Percentiles rank a stretch among this genome's conserved stretches.
Evolutionary conservation across 2,329 filamentous ascomycete genomes (phyloP).

Genomic region (Parastagonospora nodorum): DNA sequence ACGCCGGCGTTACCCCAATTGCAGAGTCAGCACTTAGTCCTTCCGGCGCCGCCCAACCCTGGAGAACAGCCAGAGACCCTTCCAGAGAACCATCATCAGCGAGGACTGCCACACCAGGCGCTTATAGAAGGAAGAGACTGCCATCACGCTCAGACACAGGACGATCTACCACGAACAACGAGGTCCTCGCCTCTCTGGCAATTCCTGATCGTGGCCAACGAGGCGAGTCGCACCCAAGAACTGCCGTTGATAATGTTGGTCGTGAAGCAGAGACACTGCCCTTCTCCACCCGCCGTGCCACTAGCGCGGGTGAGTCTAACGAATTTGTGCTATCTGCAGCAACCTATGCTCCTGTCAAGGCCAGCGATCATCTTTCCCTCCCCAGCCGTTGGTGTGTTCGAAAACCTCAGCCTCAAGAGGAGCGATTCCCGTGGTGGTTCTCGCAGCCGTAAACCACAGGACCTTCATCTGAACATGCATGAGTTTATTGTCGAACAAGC

Average conservation of each 20-base stretch:
- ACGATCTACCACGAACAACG: slow-evolving; percentile 38
- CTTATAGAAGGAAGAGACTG: slow-evolving; percentile 69
- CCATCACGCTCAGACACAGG: slow-evolving; percentile 53
- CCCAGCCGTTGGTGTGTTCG: slow-evolving; percentile 67
- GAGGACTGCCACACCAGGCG: slow-evolving; percentile 61
- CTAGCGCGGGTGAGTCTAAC: slow-evolving; percentile 64
- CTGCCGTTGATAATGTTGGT: slow-evolving; percentile 46
- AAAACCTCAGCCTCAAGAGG: slow-evolving; percentile 66
- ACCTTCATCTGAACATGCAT: slow-evolving; percentile 60
- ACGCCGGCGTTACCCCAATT: slow-evolving; percentile 84
- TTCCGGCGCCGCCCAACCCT: slow-evolving; percentile 53
- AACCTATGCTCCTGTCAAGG: slow-evolving; percentile 39
- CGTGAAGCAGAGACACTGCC: slow-evolving; percentile 49
- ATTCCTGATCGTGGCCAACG: slow-evolving; percentile 44
- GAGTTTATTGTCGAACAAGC: slow-evolving; percentile 47
- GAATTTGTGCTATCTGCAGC: slow-evolving; percentile 49
- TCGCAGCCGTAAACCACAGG: slow-evolving; percentile 77
- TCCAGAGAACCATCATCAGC: slow-evolving; percentile 55
- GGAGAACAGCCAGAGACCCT: slow-evolving; percentile 42
- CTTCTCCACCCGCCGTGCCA: slow-evolving; percentile 40
- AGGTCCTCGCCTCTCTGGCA: slow-evolving; percentile 39
- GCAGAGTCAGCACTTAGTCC: slow-evolving; percentile 71
- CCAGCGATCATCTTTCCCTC: slow-evolving; percentile 64
- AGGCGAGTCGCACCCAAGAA: slow-evolving; percentile 35
- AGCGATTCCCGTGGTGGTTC: slow-evolving; percentile 70